Evolutionary conservation across 1,284 basidiomycete genomes (phyloP).

Genomic region (Moniliophthora roreri): DNA sequence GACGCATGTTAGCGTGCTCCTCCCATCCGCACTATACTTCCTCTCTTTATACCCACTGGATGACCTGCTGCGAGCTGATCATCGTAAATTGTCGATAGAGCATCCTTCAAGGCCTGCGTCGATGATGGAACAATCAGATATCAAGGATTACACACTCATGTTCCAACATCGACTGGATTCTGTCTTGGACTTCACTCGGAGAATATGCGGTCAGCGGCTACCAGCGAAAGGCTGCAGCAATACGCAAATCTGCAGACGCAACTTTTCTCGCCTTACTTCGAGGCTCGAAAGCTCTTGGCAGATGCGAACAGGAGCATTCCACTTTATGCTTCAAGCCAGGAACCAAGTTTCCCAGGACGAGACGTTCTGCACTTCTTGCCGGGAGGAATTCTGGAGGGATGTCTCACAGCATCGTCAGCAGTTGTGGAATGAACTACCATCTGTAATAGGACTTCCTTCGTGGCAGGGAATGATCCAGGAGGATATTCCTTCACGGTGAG

Average conservation of each 20-base stretch:
- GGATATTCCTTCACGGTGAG: slow-evolving; percentile 19
- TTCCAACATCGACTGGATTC: slow-evolving; percentile 53
- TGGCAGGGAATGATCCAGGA: slow-evolving; percentile 42
- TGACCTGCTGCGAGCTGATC: slow-evolving; percentile 48
- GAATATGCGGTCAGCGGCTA: slow-evolving; percentile 35
- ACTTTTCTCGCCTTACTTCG: slow-evolving; percentile 41
- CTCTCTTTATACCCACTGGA: slow-evolving; percentile 55
- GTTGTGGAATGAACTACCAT: slow-evolving; percentile 50
- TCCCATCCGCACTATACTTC: slow-evolving; percentile 58
- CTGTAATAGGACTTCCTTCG: slow-evolving; percentile 39
- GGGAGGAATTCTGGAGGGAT: slow-evolving; percentile 41
- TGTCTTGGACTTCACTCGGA: slow-evolving; percentile 50
- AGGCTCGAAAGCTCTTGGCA: slow-evolving; percentile 52
- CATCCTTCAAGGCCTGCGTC: slow-evolving; percentile 54
- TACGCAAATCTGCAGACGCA: slow-evolving; percentile 36
- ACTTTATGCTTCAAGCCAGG: slow-evolving; percentile 52
- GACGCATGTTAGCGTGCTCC: slow-evolving; percentile 44
- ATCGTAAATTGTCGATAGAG: slow-evolving; percentile 50
- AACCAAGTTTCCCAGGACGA: slow-evolving; percentile 36
- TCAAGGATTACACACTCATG: slow-evolving; percentile 54
- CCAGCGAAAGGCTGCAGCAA: slow-evolving; percentile 26
- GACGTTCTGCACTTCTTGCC: slow-evolving; percentile 43
- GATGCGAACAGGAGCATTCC: slow-evolving; percentile 50
- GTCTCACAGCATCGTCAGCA: slow-evolving; percentile 38
- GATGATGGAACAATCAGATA: slow-evolving; percentile 38